Percentiles rank a stretch among this genome's conserved stretches.
phyloP scores from a whole-genome alignment of 2,329 filamentous ascomycete genomes.

The Fusarium globosum region DNA sequence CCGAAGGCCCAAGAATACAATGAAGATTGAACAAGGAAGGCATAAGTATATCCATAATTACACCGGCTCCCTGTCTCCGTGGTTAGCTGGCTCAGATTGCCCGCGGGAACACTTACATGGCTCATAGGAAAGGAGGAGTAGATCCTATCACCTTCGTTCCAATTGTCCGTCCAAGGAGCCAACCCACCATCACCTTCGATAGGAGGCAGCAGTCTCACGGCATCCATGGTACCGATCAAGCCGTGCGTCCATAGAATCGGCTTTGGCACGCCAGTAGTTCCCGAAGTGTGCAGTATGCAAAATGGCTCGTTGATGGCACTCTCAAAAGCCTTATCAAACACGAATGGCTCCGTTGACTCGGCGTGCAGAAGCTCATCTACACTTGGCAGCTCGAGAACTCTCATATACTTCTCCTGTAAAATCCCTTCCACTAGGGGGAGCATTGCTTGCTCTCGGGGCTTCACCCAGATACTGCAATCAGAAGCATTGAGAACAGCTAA shows the following conservation, averaged over 20 bases:
- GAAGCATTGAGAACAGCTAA: constrained; percentile 48
- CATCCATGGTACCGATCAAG: constrained; percentile 51
- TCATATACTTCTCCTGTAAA: constrained; percentile 41
- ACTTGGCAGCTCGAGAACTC: constrained; percentile 44
- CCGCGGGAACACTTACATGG: not conserved
- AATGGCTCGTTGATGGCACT: constrained; percentile 50
- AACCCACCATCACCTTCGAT: constrained; percentile 42
- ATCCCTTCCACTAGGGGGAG: constrained; percentile 39
- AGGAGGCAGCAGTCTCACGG: constrained; percentile 49
- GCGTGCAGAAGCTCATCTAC: constrained; percentile 46
- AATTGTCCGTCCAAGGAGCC: constrained; percentile 44
- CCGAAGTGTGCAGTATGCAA: constrained; percentile 55
- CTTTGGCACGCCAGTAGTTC: constrained; percentile 56
- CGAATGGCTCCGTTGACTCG: constrained; percentile 4
- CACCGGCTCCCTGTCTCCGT: constrained; percentile 48
- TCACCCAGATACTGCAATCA: constrained; percentile 48
- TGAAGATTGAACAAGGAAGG: constrained; percentile 50
- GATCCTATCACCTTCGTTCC: constrained; percentile 41
- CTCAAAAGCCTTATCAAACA: constrained; percentile 49
- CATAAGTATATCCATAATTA: constrained; percentile 55
- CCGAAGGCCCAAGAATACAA: constrained; percentile 51
- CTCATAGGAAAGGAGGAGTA: constrained; percentile 45
- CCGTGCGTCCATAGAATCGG: constrained; percentile 52
- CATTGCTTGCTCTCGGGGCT: constrained; percentile 30
- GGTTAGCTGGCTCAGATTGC: not conserved